Base-by-base conservation (phyloP, 2,329 filamentous ascomycete species). In the Cephalotrichum gorgonifer region DNA sequence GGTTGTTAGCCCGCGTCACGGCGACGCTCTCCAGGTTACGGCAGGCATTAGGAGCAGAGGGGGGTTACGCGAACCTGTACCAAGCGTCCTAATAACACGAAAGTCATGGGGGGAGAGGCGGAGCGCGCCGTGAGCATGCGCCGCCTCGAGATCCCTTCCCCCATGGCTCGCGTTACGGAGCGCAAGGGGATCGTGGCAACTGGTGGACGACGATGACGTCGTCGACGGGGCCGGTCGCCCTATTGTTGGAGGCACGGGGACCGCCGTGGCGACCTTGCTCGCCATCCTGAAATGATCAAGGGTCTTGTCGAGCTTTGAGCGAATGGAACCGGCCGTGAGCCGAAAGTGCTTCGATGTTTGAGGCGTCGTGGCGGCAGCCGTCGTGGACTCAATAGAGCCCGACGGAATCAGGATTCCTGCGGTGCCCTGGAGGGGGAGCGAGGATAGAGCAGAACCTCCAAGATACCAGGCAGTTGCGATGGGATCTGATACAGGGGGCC, bases 41-140 rank as follows among this genome's bases (percentile, higher is more conserved):
- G n/a, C 23, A 17, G 15, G 17, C 14, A 4, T 9, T n/a, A 8
- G 27, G 11, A 26, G 30, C 4, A 5, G 22, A 9, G 17, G 4
- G n/a, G 27, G 41, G 22, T 15, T 11, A 22, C 44, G 63, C 69
- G 56, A 68, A 83, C 84, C 86, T 38, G 86, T 90, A 54, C 83
- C 86, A 54, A 91, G 69, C 12, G 86, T 90, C 63, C 86, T 82
- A 55, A 90, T 74, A 45, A 86, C 73, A 52, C 79, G 73, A 62
- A 90, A 90, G 67, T 89, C 83, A 52, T 48, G 67, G 60, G 46
- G 57, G 61, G 50, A 39, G 17, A 39, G 35, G 35, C 3, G 12
- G 30, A n/a, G n/a, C 35, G 20, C 22, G 17, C 35, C 35, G 17
- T 39, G 35, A 11, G 35, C 35, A 20, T 39, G 35, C n/a, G 35